Evolutionary conservation across 768 basidiomycete species (phyloP).

Genomic region (Leccinum truebloodii): DNA sequence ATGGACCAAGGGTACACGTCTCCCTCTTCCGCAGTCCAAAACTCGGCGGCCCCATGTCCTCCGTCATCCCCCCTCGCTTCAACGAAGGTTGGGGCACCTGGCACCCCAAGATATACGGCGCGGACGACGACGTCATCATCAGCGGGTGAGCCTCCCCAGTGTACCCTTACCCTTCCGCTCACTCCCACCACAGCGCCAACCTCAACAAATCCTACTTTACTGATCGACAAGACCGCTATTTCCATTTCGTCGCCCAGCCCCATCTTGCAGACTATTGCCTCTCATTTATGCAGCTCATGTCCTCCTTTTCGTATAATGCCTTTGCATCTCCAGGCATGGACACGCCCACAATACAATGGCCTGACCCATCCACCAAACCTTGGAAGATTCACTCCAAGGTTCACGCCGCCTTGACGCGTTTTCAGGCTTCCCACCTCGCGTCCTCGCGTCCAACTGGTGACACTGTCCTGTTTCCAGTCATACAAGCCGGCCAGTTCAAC

Average conservation of each 20-base stretch:
- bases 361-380: slow-evolving; percentile 62
- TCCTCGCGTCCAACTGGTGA: slow-evolving; percentile 20
- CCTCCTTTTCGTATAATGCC: slow-evolving; percentile 67
- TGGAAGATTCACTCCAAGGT: slow-evolving; percentile 68
- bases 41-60: slow-evolving; percentile 70
- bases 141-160: slow-evolving; percentile 65
- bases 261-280: slow-evolving; percentile 80
- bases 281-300: slow-evolving; percentile 68
- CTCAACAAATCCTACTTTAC: slow-evolving; percentile 92
- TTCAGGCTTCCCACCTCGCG: slow-evolving; percentile 51
- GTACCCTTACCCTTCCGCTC: background rate
- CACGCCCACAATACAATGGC: slow-evolving; percentile 65
- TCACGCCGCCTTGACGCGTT: slow-evolving; percentile 50
- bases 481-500: slow-evolving; percentile 88
- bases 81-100: slow-evolving; percentile 99
- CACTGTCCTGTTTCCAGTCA: slow-evolving; percentile 73
- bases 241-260: slow-evolving; percentile 65
- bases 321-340: slow-evolving; percentile 36
- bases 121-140: slow-evolving; percentile 89
- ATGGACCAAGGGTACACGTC: slow-evolving; percentile 71
- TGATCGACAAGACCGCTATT: slow-evolving; percentile 92
- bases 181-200: slow-evolving; percentile 68
- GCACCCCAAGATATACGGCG: slow-evolving; percentile 96
- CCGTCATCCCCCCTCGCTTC: slow-evolving; percentile 84
- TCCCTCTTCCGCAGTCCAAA: slow-evolving; percentile 88